These are phyloP conservation scores for Parastagonospora nodorum DNA, from an alignment of 2,329 filamentous ascomycete species.

Conservation along the genomic window DNA sequence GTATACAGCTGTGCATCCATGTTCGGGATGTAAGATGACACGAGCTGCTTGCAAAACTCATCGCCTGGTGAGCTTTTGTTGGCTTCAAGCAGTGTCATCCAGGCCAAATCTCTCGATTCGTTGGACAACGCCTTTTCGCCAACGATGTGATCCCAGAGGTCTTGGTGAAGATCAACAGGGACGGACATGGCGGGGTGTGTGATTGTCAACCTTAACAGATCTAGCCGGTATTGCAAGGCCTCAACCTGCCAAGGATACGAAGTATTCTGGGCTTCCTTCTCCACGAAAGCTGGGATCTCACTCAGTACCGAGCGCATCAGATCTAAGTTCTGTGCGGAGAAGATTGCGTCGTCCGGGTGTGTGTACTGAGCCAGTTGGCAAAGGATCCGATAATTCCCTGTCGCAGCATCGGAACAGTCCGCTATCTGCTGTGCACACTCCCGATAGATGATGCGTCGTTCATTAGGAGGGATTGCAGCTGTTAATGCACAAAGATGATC, in stretches of 20 bases:
- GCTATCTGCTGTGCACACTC: conserved; percentile 72
- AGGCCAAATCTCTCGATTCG: conserved; percentile 68
- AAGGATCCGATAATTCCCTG: conserved; percentile 73
- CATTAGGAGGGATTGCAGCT: conserved; percentile 59
- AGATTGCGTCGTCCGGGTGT: conserved; percentile 17
- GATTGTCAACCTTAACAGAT: conserved; percentile 64
- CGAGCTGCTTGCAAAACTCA: conserved; percentile 37
- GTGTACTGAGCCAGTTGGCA: conserved; percentile 36
- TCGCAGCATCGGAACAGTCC: conserved; percentile 64
- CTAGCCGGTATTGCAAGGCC: conserved; percentile 51
- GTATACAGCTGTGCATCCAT: conserved; percentile 66
- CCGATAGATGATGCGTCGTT: conserved; percentile 66
- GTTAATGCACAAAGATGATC: conserved; percentile 67
- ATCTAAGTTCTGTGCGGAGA: conserved; percentile 33
- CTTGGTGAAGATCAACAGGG: conserved; percentile 63
- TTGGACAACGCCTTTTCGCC: conserved; percentile 64
- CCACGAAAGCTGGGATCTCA: conserved; percentile 46
- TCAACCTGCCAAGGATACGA: conserved; percentile 14
- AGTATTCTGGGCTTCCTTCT: conserved; percentile 19
- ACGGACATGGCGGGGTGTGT: conserved; percentile 66
- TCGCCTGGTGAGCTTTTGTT: conserved; percentile 26
- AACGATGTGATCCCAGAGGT: conserved; percentile 75
- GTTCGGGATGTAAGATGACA: conserved; percentile 59
- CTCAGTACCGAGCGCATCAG: conserved; percentile 41
- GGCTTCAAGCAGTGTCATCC: conserved; percentile 54